These are phyloP conservation scores for Cladosporium sp. DNA, from an alignment of 2,329 filamentous ascomycete species.

Conservation along the genomic window DNA sequence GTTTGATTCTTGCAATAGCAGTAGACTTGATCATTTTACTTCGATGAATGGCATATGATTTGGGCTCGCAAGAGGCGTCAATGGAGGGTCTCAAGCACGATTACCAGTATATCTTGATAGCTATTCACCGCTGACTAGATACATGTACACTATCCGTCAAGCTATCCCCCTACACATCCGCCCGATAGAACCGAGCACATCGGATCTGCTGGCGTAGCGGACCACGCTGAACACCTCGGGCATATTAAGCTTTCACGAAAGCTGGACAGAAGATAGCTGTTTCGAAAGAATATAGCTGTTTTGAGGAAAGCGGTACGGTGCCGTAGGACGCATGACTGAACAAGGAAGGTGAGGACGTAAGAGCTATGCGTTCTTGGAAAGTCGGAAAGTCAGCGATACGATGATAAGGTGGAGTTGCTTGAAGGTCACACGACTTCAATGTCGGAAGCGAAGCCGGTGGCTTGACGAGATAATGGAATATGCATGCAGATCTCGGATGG, in stretches of 20 bases:
- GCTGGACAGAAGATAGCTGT: neutral
- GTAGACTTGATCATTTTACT: neutral
- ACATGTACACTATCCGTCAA: neutral
- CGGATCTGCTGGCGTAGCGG: slow-evolving; percentile 5
- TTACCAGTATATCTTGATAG: neutral
- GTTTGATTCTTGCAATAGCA: neutral
- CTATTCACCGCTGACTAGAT: neutral
- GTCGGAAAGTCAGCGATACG: neutral
- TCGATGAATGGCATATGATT: neutral
- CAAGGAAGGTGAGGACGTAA: neutral
- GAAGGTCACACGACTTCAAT: neutral
- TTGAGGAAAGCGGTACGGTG: slow-evolving; percentile 11
- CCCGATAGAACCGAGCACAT: slow-evolving; percentile 1
- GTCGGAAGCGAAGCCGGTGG: neutral
- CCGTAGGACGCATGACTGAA: neutral
- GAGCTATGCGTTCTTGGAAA: neutral
- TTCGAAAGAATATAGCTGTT: neutral
- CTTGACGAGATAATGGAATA: neutral
- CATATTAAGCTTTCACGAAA: neutral
- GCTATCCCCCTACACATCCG: neutral
- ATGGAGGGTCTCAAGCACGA: neutral
- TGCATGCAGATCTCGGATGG: neutral
- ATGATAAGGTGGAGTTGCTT: neutral
- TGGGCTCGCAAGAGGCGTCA: neutral
- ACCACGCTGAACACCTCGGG: neutral